Conservation (phyloP, 768 basidiomycete species). For the Mycena filopes region DNA sequence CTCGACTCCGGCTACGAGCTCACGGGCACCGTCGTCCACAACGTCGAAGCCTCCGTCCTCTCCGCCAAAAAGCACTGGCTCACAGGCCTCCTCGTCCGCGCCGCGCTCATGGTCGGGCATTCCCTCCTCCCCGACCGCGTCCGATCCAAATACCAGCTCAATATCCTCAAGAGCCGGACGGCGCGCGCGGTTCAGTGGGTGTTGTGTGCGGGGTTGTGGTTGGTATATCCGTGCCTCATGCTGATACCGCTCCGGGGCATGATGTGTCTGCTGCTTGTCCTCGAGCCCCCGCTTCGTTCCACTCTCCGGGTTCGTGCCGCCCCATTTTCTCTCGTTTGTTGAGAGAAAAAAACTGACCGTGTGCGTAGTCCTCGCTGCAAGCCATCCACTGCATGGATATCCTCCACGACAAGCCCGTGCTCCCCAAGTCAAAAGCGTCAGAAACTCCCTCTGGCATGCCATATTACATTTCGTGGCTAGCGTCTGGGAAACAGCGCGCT, state of each 20-base stretch:
- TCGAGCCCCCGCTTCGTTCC: constrained; percentile 21
- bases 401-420: constrained; percentile 24
- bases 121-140: constrained; percentile 28
- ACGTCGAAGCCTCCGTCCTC: constrained; percentile 24
- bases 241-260: constrained; percentile 25
- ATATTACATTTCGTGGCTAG: constrained; percentile 16
- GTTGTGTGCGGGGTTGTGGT: constrained; percentile 18
- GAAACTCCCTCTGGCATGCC: constrained; percentile 6
- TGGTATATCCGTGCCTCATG: constrained; percentile 23
- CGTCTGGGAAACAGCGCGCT: constrained; percentile 18
- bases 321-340: neutral
- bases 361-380: constrained; percentile 17
- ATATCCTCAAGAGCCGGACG: constrained; percentile 17
- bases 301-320: constrained; percentile 12
- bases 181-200: constrained; percentile 22
- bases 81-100: constrained; percentile 15
- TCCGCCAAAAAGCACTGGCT: constrained; percentile 25
- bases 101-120: constrained; percentile 28
- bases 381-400: constrained; percentile 29
- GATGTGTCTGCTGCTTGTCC: constrained; percentile 27
- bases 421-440: constrained; percentile 11
- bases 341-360: neutral
- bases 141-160: constrained; percentile 17
- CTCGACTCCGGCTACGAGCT: constrained; percentile 25
- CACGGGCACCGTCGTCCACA: constrained; percentile 20